Evolutionary conservation across 768 basidiomycete species (phyloP).

Genomic region (Boletus reticuloceps): DNA sequence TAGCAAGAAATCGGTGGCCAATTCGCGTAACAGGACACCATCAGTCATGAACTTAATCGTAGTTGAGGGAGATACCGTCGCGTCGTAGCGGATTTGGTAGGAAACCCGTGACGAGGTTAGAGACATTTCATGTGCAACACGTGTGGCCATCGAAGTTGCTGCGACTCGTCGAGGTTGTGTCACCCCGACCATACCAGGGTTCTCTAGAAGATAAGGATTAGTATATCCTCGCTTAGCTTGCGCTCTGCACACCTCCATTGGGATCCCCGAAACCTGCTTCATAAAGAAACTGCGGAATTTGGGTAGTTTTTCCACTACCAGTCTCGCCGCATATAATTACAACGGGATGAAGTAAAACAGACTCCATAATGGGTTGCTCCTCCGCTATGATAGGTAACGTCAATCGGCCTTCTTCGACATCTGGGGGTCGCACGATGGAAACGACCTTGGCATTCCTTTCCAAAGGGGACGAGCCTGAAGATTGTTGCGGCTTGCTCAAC

Average conservation of each 20-base stretch:
- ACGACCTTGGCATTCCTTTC: conserved; percentile 42
- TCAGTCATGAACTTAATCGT: conserved; percentile 99
- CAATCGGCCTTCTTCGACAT: conserved; percentile 74
- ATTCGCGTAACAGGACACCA: conserved; percentile 90
- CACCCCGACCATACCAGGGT: conserved; percentile 96
- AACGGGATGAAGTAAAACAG: conserved; percentile 81
- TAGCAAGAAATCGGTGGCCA: conserved; percentile 92
- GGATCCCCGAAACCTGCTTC: conserved; percentile 92
- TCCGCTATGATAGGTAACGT: conserved; percentile 88
- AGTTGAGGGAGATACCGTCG: conserved; percentile 85
- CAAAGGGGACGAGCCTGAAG: conserved; percentile 6
- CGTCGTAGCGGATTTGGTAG: conserved; percentile 97
- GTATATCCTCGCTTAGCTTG: background rate
- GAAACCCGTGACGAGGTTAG: conserved; percentile 80
- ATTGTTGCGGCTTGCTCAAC: conserved; percentile 5
- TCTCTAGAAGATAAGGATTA: conserved; percentile 52
- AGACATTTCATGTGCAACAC: conserved; percentile 92
- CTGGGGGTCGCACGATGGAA: conserved; percentile 58
- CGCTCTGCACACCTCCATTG: conserved; percentile 60
- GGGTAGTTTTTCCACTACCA: conserved; percentile 97
- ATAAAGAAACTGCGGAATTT: conserved; percentile 97
- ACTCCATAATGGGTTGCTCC: conserved; percentile 93
- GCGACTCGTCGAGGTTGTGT: conserved; percentile 98
- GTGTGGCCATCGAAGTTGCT: conserved; percentile 92
- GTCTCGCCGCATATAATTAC: conserved; percentile 82